Base-by-base conservation (phyloP, 768 basidiomycete genomes). In the Mycena venus region DNA sequence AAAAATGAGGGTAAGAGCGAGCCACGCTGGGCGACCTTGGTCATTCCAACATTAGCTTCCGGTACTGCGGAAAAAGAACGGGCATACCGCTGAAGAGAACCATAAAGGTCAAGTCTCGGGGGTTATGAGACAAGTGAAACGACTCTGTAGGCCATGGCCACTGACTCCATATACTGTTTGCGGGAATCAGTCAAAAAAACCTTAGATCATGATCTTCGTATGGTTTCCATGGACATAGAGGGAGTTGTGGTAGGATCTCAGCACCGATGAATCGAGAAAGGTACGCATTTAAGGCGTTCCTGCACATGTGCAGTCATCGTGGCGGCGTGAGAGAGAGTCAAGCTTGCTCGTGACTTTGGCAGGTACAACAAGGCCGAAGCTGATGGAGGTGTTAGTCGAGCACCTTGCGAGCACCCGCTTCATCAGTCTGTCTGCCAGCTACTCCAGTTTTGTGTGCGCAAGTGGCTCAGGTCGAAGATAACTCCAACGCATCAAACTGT, bases 21-120 rank as follows among this genome's bases (percentile, higher is more conserved):
- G 62, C 62, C 70, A 58, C 29, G 38, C 32, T 49, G 34, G 60
- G 38, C 68, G 25, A 70, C 59, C 68, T 70, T 23, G 17, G 53
- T 17, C 10, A 51, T 38, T 15, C 68, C 19, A 53, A 23, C 25
- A 53, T 53, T 29, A 53, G 51, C 51, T 53, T 53, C 25, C n/a
- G 27, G 25, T 15, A 53, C 27, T 27, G 25, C 51, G 51, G 51
- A 53, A 53, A 15, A 25, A 49, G 44, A 17, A 19, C 21, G 12
- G 25, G 23, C 51, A n/a, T 23, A 68, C 68, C 68, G 47, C 51
- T 53, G 51, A 44, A 29, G 58, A 58, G 68, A 29, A 5, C 29
- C 68, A 68, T 68, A 38, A 44, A 47, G 68, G 42, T 32, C 29
- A 47, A 60, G 53, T 56, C 25, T 44, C 40, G 51, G n/a, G 27